These are phyloP conservation scores for Colletotrichum viniferum DNA, from an alignment of 2,329 filamentous ascomycete genomes.

Conservation along the genomic window DNA sequence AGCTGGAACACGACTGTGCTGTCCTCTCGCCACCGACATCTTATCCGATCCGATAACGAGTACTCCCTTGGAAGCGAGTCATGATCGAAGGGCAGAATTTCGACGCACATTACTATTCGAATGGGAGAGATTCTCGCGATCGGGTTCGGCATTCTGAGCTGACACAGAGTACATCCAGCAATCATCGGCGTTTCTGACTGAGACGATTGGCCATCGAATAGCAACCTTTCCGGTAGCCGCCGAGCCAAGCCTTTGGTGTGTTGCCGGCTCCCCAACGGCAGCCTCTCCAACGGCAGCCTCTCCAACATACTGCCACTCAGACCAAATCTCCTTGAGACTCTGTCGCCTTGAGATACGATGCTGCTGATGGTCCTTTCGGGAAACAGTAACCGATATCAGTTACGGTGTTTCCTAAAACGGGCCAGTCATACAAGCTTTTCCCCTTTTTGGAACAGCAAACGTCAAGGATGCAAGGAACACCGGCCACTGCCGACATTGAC, in stretches of 20 bases:
- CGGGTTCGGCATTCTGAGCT: background rate
- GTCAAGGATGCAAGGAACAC: background rate
- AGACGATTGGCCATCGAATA: background rate
- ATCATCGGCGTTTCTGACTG: background rate
- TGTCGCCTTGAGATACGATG: background rate
- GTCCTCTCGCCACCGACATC: background rate
- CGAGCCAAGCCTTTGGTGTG: background rate
- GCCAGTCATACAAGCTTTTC: background rate
- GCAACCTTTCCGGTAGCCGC: background rate
- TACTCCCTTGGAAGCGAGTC: background rate
- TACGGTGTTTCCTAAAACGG: background rate
- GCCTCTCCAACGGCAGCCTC: background rate
- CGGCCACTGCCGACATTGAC: background rate
- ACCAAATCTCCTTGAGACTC: background rate
- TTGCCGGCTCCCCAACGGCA: background rate
- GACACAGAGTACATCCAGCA: background rate
- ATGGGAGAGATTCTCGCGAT: background rate
- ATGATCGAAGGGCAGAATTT: background rate
- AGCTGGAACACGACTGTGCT: background rate
- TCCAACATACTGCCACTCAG: background rate
- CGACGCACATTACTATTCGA: background rate
- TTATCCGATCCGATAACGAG: background rate
- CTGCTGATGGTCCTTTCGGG: background rate
- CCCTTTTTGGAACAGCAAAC: background rate
- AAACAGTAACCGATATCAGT: background rate